Evolutionary conservation across 768 basidiomycete species (phyloP), one percentile per base, ranked within the genome.

Genomic region (Podaxis carcinomalis): DNA sequence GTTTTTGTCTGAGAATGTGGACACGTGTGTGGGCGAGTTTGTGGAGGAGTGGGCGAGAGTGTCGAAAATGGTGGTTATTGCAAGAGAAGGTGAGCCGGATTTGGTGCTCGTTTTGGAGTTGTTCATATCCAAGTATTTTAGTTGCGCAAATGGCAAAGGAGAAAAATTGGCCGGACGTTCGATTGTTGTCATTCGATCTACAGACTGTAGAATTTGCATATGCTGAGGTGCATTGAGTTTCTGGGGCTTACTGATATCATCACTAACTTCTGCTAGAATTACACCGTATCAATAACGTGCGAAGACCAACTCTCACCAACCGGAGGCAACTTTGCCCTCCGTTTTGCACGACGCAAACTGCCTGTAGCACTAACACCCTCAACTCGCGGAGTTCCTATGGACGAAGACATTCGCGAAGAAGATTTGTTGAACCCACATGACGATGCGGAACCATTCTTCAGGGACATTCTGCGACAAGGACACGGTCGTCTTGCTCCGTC

Each of bases 161-260:
- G 62, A 84, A 82, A 61, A 78, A 78, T 28, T 94, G 90, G 87
- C 74, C 74, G 21, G 92, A 90, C 67, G 84, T 96, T 19, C 83
- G 84, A n/a, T 75, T 96, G 55, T 80, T 95, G 61, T 93, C 91
- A 3, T 96, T 96, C 71, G 93, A 96, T 72, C 75, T 96, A 14
- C 93, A 93, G 67, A 93, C 92, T 0, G 93, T 95, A n/a, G 89
- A 94, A 67, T 90, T 96, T 68, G 85, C 86, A 1, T 95, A 95
- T 69, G 83, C 88, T 9, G 74, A 74, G 56, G 90, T 85, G 69
- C 63, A 76, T 62, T 52, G 42, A 36, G 32, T 49, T 50, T 19
- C 46, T 42, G 36, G 14, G 21, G 19, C 52, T 25, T 23, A 37
- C 14, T 35, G 51, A 14, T 49, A 19, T 25, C 50, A 2, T 44